Conservation (phyloP, 2,329 filamentous ascomycete genomes). For the Cordyceps cicadae region DNA sequence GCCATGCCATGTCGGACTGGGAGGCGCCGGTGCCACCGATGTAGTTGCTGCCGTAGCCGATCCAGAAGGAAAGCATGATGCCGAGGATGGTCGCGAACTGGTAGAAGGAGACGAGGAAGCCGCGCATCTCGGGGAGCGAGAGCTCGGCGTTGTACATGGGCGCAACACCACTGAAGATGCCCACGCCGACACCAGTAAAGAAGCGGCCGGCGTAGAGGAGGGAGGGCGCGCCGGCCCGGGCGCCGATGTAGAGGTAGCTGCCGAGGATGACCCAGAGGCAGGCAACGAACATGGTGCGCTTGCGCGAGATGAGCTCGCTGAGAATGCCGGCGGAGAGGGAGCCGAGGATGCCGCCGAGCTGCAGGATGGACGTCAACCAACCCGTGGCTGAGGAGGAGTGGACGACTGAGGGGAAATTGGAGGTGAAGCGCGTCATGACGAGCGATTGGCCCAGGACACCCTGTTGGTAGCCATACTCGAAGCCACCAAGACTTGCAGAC, state of each 20-base stretch:
- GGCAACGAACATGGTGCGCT: constrained; percentile 44
- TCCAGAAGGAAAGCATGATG: constrained; percentile 44
- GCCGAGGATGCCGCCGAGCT: constrained; percentile 41
- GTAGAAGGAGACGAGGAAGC: constrained; percentile 56
- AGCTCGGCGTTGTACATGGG: constrained; percentile 44
- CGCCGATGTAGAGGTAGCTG: constrained; percentile 37
- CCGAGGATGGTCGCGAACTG: constrained; percentile 54
- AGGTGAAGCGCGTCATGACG: constrained; percentile 42
- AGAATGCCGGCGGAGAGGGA: constrained; percentile 39
- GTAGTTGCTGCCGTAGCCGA: constrained; percentile 37
- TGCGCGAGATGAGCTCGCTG: constrained; percentile 40
- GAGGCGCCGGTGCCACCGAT: constrained; percentile 38
- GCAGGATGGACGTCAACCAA: constrained; percentile 43
- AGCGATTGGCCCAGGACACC: constrained; percentile 46
- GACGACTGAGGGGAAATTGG: constrained; percentile 40
- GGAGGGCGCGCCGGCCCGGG: constrained; percentile 28
- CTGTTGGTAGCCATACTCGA: constrained; percentile 47
- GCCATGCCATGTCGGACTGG: constrained; percentile 34
- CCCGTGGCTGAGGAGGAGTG: constrained; percentile 38
- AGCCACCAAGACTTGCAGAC: constrained; percentile 35
- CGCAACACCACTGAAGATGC: constrained; percentile 35
- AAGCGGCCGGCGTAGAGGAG: constrained; percentile 41
- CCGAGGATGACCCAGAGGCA: constrained; percentile 39
- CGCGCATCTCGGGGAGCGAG: constrained; percentile 56
- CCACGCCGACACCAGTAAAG: constrained; percentile 41